Evolutionary conservation across 164 flowering plant genomes (phyloP), one percentile per base, ranked within the genome.

Genomic region (Cinnamomum chago): DNA sequence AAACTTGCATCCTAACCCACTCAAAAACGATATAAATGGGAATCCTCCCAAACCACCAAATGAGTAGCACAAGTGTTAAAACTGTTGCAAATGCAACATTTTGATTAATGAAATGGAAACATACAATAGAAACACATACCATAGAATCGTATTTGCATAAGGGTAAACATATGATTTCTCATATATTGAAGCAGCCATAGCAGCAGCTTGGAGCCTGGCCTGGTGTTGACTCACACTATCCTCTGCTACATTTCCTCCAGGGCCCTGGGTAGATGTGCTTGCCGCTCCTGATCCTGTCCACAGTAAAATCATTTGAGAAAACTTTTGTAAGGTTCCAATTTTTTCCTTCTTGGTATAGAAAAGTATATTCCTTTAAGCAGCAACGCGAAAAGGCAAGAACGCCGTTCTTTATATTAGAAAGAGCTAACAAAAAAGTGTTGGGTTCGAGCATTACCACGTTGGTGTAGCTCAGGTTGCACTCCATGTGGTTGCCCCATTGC

Each of bases 111-210:
- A 10, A n/a, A 58, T 51, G 58, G 65, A 76, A 60, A 40, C 47
- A 40, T 40, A 9, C 47, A 40, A 9, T 40, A 9, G 10, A 62
- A 11, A 27, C 35, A 62, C 86, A 47, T 86, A 96, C 97, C 98
- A 90, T 18, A 75, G 77, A 72, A 86, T 52, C 52, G 90, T 74
- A 82, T 76, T 88, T 76, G 92, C 79, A 75, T 89, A 87, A 65
- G 99, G 98, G 80, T 94, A 92, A 23, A 89, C 96, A 84, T 73
- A 86, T 70, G 99, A 96, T 79, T 85, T 94, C 78, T 85, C 91
- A 78, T 96, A 96, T 68, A 96, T 70, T 62, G 97, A 77, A n/a
- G 98, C 96, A 70, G 99, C 99, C 12, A 93, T 85, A 50, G 94
- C 94, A 68, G 98, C 97, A 78, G 98, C 99, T 84, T 83, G 92